Conservation (phyloP, 176 grass and related monocot genomes). For the Musa troglodytarum region DNA sequence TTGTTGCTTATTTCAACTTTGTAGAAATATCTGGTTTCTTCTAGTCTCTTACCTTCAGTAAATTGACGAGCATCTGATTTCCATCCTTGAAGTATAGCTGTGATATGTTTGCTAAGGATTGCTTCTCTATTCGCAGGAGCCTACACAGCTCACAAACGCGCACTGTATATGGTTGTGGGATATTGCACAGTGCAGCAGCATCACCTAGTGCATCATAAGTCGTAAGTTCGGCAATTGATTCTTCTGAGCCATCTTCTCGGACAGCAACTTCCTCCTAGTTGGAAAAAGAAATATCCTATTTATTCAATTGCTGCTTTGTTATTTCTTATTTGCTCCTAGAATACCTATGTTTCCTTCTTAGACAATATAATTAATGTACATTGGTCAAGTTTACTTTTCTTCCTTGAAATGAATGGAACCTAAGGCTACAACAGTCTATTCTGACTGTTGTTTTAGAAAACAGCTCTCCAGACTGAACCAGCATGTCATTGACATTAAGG, state of each 20-base stretch:
- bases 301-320: neutral
- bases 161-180: conserved; percentile 54
- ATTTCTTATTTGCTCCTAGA: neutral
- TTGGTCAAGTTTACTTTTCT: neutral
- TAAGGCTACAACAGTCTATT: no score
- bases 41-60: conserved; percentile 45
- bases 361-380: neutral
- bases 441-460: neutral
- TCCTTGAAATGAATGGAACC: neutral
- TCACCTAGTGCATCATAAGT: conserved; percentile 62
- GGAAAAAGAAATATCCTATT: neutral
- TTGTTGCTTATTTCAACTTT: neutral
- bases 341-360: neutral
- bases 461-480: neutral
- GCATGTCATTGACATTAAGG: neutral
- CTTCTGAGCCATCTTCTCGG: conserved; percentile 39
- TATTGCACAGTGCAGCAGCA: conserved; percentile 56
- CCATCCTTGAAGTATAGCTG: conserved; percentile 80
- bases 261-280: conserved; percentile 42
- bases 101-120: conserved; percentile 54
- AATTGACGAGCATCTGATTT: conserved; percentile 60
- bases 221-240: conserved; percentile 46
- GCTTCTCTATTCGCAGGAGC: conserved; percentile 75
- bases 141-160: conserved; percentile 66
- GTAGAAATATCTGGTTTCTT: neutral